A percentile compares a stretch with the other conserved stretches of the same genome.
Evolutionary conservation across 106 monocot species (phyloP).

Genomic region (Platanthera guangdongensis): DNA sequence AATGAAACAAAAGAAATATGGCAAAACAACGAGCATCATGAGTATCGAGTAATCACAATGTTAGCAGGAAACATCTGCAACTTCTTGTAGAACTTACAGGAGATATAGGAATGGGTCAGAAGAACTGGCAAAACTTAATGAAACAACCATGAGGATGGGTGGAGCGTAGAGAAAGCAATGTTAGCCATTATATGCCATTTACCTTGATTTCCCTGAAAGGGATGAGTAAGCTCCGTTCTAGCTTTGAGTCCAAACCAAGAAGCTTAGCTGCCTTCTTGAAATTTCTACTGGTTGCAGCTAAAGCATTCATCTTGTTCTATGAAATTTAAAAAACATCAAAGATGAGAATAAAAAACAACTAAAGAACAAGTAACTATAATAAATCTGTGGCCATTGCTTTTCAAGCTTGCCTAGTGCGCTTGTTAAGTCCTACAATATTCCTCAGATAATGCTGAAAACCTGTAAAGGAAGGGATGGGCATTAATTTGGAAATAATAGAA

Average conservation of each 20-base stretch:
- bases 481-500: not conserved
- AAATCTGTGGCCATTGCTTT: not conserved
- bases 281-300: slow-evolving; percentile 83
- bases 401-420: not conserved
- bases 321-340: not conserved
- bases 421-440: not conserved
- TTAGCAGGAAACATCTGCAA: not conserved
- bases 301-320: slow-evolving; percentile 56
- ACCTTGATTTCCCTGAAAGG: slow-evolving; percentile 99
- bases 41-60: not conserved
- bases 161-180: not conserved
- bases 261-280: slow-evolving; percentile 87
- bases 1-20: not conserved
- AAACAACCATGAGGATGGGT: not conserved
- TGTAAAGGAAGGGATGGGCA: not conserved
- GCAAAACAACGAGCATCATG: not conserved
- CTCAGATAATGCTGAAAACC: not conserved
- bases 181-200: not conserved
- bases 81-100: not conserved
- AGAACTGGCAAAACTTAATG: not conserved
- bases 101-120: not conserved
- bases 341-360: not conserved
- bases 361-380: not conserved
- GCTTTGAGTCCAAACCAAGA: slow-evolving; percentile 73
- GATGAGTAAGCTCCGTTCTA: slow-evolving; percentile 82